Conservation (phyloP, 2,329 filamentous ascomycete species). For the Lasiodiplodia hormozganensis region DNA sequence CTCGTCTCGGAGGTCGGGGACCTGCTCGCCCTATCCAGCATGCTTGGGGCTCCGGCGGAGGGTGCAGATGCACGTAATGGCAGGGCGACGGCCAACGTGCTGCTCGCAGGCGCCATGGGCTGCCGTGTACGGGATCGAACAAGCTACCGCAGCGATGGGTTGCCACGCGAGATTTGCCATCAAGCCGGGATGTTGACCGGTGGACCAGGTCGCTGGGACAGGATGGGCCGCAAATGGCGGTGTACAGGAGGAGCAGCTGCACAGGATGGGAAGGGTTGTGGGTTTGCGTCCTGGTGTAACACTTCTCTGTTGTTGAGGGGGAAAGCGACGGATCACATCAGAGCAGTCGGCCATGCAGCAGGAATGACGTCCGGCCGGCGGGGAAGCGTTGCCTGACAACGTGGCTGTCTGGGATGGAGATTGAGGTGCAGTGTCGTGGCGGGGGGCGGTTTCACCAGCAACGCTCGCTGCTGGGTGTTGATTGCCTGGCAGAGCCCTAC, state of each 20-base stretch:
- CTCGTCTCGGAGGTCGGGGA: slow-evolving; percentile 19
- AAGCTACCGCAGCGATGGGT: slow-evolving; percentile 29
- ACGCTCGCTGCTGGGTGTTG: slow-evolving; percentile 12
- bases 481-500: slow-evolving; percentile 9
- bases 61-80: slow-evolving; percentile 19
- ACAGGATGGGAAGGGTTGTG: slow-evolving; percentile 10
- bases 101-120: slow-evolving; percentile 23
- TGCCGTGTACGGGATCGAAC: slow-evolving; percentile 23
- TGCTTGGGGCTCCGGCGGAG: neutral
- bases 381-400: slow-evolving; percentile 25
- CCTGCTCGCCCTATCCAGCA: neutral
- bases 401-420: slow-evolving; percentile 25
- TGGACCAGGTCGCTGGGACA: slow-evolving; percentile 27
- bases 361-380: slow-evolving; percentile 20
- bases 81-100: slow-evolving; percentile 25
- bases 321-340: slow-evolving; percentile 22
- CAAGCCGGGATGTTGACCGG: slow-evolving; percentile 16
- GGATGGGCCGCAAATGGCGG: slow-evolving; percentile 25
- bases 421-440: slow-evolving; percentile 8
- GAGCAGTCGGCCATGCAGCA: neutral
- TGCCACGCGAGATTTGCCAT: slow-evolving; percentile 31
- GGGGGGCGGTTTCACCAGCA: slow-evolving; percentile 19
- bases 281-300: slow-evolving; percentile 24
- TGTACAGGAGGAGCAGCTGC: slow-evolving; percentile 17
- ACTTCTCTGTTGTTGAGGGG: neutral